Base-by-base conservation (phyloP, 106 monocot genomes). In the Allium fistulosum region DNA sequence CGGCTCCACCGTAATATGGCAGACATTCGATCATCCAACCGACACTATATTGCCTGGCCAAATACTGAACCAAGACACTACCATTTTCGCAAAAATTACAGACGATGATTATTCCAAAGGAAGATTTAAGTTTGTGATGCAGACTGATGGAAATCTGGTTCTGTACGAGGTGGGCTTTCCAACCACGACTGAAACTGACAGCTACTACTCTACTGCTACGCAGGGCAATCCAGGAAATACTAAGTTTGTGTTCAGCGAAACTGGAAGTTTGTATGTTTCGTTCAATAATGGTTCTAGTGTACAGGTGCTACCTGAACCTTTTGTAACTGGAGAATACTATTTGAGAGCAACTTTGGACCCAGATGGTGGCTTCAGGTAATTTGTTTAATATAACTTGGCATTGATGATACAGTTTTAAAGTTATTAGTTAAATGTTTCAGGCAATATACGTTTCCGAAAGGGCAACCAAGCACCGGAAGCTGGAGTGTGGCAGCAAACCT, bases 1-100 rank as follows among this genome's bases (percentile, higher is more conserved):
- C 9, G 9, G 8, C 45, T 27, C 14, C 12, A 26, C 17, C 1
- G n/a, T 47, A 15, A n/a, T 26, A 48, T 80, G 79, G 79, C 70
- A 80, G 52, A 80, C 65, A 46, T 80, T 74, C 57, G 64, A 65
- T 65, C 46, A 65, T 51, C 74, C 74, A 15, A 63, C 62, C 8
- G 74, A 74, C 26, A 71, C 71, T 8, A 71, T 71, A 27, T 61
- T 71, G 17, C 79, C 79, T 6, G 55, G 61, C 3, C 79, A 79
- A 62, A 48, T 56, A 6, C 18, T 73, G 13, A 12, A 45, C 17
- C 7, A 17, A 6, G 69, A 26, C 27, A 10, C 18, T 6, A 48
- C 46, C 0, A 57, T 77, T 9, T n/a, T 3, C 8, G 71, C 77
- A 49, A 51, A 26, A 13, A 46, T 71, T 3, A 65, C 9, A 6